A percentile compares a stretch with the other conserved stretches of the same genome.
Evolutionary conservation across 305 asterid species (phyloP).

Genomic region (Fraxinus baroniana): DNA sequence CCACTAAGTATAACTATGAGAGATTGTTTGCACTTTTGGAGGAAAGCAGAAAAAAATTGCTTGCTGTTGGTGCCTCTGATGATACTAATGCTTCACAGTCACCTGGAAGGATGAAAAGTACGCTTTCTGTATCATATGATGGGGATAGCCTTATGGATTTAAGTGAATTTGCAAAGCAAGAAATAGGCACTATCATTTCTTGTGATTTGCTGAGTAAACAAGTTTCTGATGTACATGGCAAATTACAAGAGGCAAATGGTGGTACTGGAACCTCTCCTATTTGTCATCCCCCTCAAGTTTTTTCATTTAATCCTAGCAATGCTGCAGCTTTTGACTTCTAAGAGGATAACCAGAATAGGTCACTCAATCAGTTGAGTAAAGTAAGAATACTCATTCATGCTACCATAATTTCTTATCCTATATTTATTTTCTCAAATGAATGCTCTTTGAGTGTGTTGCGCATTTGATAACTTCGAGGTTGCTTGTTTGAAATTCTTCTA

Average conservation of each 20-base stretch:
- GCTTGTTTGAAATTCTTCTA: conserved; percentile 1
- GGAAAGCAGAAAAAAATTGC: conserved; percentile 46
- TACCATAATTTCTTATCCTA: background rate
- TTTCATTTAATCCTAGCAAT: conserved; percentile 33
- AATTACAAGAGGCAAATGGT: conserved; percentile 36
- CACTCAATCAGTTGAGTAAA: conserved; percentile 42
- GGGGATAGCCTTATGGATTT: conserved; percentile 29
- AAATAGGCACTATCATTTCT: conserved; percentile 19
- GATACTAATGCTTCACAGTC: conserved; percentile 36
- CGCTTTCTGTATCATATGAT: conserved; percentile 28
- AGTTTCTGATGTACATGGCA: conserved; percentile 28
- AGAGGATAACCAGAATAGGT: conserved; percentile 30
- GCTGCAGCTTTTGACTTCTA: conserved; percentile 33
- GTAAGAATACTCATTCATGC: conserved; percentile 35
- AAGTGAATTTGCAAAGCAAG: conserved; percentile 29
- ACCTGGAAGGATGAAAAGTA: conserved; percentile 32
- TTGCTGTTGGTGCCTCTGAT: conserved; percentile 37
- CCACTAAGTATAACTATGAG: conserved; percentile 62
- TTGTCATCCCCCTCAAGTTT: conserved; percentile 28
- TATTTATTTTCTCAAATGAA: conserved; percentile 16
- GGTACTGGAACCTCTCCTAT: conserved; percentile 22
- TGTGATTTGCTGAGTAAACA: conserved; percentile 30
- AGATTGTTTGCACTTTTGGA: conserved; percentile 65
- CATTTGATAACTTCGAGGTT: background rate
- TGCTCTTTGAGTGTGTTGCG: conserved; percentile 21